Base-by-base conservation (phyloP, 768 basidiomycete species). In the Termitomyces sp. region DNA sequence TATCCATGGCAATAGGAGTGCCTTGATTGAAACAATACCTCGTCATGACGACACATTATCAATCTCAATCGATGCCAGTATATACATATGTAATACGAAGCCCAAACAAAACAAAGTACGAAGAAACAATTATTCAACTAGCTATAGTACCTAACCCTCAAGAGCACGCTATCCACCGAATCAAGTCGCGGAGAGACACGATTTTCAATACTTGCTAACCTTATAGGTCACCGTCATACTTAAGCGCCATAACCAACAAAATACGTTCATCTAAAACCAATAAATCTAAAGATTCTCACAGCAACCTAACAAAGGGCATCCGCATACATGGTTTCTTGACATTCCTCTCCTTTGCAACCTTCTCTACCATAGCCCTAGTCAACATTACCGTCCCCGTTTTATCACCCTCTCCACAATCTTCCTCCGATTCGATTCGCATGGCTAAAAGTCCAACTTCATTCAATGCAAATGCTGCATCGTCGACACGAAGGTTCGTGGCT, bases 401-500 rank as follows among this genome's bases (percentile, higher is more conserved):
- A 36, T 62, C 62, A 18, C 57, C 73, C n/a, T 67, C 47, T 62
- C 69, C 51, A 20, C 60, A 49, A 26, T 61, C 56, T 41, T 62
- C 60, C 26, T 61, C 65, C 48, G 58, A 58, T 50, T 75, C 72
- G 53, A 81, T 68, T 41, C 78, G 74, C 54, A 71, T 73, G 18
- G 20, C 47, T 22, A 97, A 77, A 54, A 98, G 70, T 29, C 94
- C 93, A 59, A 90, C 87, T 68, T 95, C 93, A 56, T 90, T 87
- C 63, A 98, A 70, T 2, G 94, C 92, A 71, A 92, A 94, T 0
- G 92, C 88, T 0, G 87, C 84, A 68, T 98, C 96, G 55, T 97
- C 92, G 0, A 86, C 70, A 1, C 91, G 82, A 54, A 98, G 74
- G 70, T 90, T 87, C 48, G 92, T 92, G 29, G 87, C 90, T 18